Base-by-base conservation (phyloP, 2,329 filamentous ascomycete species). In the Colletotrichum plurivorum region DNA sequence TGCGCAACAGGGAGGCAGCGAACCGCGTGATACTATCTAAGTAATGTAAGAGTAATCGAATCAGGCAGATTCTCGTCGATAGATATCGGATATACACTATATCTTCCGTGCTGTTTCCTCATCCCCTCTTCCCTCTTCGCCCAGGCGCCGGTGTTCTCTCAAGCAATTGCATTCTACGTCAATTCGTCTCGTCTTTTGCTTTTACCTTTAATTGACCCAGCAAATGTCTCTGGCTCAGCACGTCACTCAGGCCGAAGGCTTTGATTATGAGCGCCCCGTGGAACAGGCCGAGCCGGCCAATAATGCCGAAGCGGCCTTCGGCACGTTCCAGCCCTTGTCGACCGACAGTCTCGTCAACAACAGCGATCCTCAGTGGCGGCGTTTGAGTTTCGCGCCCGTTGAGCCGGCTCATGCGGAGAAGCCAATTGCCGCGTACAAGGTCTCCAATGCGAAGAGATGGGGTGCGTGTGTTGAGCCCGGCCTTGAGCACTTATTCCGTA, bases 221-320 rank as follows among this genome's bases (percentile, higher is more conserved):
- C 36, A 45, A 61, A 83, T 83, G 81, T 83, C 81, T 72, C 78
- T 83, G 69, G 81, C 78, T 71, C 81, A 82, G 70, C 81, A 83
- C 74, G 79, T 83, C 62, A 83, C 80, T 16, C 77, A 80, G 55
- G 74, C 72, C 59, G 80, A 83, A 75, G 82, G 82, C 70, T 79
- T 83, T 70, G 82, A 83, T 69, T 80, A 80, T 55, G 77, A 78
- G 16, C 63, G 63, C n/a, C 63, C 68, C 5, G 73, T 58, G 73
- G 72, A 73, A 69, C 74, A 57, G 60, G 73, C 62, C 63, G 72
- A 74, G 49, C 48, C 70, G 57, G 56, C 73, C 36, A 71, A 69
- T 36, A 61, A 71, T n/a, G 69, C 65, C 39, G 73, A 73, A 53
- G 65, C 75, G 12, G 62, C 73, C 31, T 76, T 74, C 73, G 76